Evolutionary conservation across 495 filamentous ascomycete genomes (phyloP), one percentile per base, ranked within the genome.

Genomic region (Annulohypoxylon moriforme): DNA sequence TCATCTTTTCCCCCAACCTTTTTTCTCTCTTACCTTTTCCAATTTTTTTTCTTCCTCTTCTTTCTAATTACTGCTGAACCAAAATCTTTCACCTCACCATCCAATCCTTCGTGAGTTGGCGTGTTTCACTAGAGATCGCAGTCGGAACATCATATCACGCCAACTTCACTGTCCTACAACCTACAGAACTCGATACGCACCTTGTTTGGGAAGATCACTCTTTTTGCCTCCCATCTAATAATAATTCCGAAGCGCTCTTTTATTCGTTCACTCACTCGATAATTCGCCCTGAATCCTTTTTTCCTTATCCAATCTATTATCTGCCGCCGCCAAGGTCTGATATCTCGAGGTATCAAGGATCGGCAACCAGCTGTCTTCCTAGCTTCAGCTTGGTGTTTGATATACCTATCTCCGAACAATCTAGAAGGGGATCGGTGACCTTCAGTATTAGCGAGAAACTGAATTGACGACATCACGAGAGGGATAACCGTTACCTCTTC

Each of bases 181-280:
- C 66, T 69, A 69, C 61, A 47, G 31, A 69, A 58, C 42, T 40
- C 64, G 38, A 73, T 33, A 68, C 64, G 36, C 29, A 60, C 60
- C n/a, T 52, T 62, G 56, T 66, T 36, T 62, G 49, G 40, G 57
- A 64, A 73, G 66, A 73, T 58, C 71, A 63, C 66, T 73, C 71
- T 57, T 73, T 68, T 65, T 49, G 34, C 42, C 44, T 64, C 47
- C 60, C 49, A 66, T 29, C 47, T 66, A 63, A 69, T 73, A 64
- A 65, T 56, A 63, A 63, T 53, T 53, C 16, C 40, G 27, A 25
- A 40, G 46, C 8, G 18, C 68, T 33, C 24, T 57, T 61, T 71
- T 31, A 46, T 71, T 68, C 65, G 22, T 56, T 62, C 64, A 61
- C 29, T 69, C 60, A 55, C 20, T 68, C 22, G 34, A 55, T 22